These are phyloP conservation scores for Xylaria sp. DNA, from an alignment of 2,329 filamentous ascomycete species.

Conservation along the genomic window DNA sequence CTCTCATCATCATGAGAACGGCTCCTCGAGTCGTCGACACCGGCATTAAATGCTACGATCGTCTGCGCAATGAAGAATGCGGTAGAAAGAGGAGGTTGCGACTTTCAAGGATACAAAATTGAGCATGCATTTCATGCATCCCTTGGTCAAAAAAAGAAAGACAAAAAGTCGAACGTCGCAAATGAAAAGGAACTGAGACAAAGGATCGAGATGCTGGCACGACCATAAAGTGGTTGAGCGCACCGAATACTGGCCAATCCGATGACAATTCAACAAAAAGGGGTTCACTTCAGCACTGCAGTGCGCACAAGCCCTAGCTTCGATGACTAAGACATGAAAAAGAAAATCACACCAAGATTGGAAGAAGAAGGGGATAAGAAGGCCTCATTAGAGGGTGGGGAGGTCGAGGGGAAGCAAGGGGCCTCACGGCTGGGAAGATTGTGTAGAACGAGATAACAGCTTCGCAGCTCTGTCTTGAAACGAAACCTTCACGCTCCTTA, in stretches of 20 bases:
- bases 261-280: too few species aligned
- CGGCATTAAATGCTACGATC: conserved; percentile 21
- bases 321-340: not conserved
- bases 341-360: conserved; percentile 2
- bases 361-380: conserved; percentile 1
- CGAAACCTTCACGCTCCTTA: conserved; percentile 1
- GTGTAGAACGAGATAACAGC: conserved; percentile 19
- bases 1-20: conserved; percentile 32
- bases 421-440: conserved; percentile 19
- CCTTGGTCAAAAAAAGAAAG: not conserved
- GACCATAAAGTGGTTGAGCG: not conserved
- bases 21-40: conserved; percentile 30
- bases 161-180: not conserved
- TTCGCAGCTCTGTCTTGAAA: conserved; percentile 20
- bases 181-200: not conserved
- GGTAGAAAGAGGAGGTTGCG: not conserved
- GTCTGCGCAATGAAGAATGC: not conserved
- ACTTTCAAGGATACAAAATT: not conserved
- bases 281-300: too few species aligned
- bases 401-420: not conserved
- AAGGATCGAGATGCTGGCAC: not conserved
- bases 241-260: conserved; percentile 4
- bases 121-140: not conserved
- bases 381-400: conserved; percentile 14
- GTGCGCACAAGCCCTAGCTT: not conserved